Conservation (phyloP, 139 green algal genomes). For the Tetradesmus obliquus region DNA sequence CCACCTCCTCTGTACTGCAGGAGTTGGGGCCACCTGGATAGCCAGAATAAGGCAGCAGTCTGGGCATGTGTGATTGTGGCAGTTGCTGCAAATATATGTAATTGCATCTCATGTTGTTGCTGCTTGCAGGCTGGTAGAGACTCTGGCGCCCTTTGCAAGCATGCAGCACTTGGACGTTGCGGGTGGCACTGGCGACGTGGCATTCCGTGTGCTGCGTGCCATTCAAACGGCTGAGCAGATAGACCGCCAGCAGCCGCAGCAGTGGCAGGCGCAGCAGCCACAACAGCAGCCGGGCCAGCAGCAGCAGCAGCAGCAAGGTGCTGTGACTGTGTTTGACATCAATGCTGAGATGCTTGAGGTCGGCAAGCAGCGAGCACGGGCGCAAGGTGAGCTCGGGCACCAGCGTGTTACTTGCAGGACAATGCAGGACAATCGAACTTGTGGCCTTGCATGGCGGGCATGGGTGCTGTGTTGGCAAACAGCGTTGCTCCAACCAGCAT, state of each 20-base stretch:
- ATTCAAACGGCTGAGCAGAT: conserved; percentile 66
- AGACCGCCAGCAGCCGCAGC: conserved; percentile 31
- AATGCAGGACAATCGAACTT: background rate
- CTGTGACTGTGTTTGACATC: conserved; percentile 92
- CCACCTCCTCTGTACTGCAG: no score
- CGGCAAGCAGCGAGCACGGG: conserved; percentile 57
- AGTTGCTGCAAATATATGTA: background rate
- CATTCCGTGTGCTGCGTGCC: conserved; percentile 80
- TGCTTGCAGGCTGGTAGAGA: conserved; percentile 76
- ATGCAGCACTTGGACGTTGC: conserved; percentile 97
- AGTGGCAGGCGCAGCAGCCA: conserved; percentile 8
- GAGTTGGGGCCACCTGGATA: no score
- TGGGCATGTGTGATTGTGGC: background rate
- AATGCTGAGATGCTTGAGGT: conserved; percentile 94
- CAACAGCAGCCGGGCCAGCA: background rate
- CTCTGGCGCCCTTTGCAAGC: conserved; percentile 84
- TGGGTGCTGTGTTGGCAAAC: background rate
- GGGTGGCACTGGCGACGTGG: conserved; percentile 96
- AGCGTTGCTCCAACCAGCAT: no score
- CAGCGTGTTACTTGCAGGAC: background rate
- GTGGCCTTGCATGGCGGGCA: no score
- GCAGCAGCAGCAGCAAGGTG: conserved; percentile 24
- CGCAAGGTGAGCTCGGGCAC: background rate
- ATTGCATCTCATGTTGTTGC: background rate
- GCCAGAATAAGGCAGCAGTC: background rate